Evolutionary conservation across 176 grass and related monocot species (phyloP).

Genomic region (Miscanthus lutarioriparius): DNA sequence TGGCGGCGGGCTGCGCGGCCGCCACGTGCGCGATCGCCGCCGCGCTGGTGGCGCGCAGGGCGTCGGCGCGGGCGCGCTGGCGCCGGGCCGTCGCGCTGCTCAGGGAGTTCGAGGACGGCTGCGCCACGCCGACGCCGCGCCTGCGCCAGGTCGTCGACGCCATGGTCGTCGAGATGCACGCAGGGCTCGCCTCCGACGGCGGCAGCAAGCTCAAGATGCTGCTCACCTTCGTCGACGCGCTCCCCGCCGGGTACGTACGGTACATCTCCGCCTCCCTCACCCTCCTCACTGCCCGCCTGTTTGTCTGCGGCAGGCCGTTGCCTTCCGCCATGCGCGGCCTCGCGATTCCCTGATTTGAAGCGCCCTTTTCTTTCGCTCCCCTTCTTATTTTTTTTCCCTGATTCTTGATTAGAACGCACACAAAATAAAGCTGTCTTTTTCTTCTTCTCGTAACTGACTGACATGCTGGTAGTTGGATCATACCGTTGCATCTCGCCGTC

Average conservation of each 20-base stretch:
- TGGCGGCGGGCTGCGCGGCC: conserved; percentile 64
- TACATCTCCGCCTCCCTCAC: background rate
- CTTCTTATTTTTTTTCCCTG: background rate
- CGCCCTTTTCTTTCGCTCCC: conserved; percentile 14
- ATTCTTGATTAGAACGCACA: background rate
- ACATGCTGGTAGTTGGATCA: conserved; percentile 47
- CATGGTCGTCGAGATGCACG: conserved; percentile 91
- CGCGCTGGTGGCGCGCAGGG: conserved; percentile 53
- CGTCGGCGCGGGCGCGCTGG: conserved; percentile 52
- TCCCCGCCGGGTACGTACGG: conserved; percentile 61
- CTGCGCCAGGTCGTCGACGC: conserved; percentile 74
- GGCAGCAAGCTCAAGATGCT: conserved; percentile 96
- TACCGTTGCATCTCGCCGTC: conserved; percentile 40
- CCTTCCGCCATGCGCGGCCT: background rate
- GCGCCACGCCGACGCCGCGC: conserved; percentile 56
- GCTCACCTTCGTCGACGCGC: conserved; percentile 66
- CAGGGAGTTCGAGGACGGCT: conserved; percentile 66
- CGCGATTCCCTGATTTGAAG: conserved; percentile 21
- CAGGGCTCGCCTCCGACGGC: conserved; percentile 67
- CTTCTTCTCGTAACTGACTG: background rate
- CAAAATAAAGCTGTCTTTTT: background rate
- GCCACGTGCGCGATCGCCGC: conserved; percentile 77
- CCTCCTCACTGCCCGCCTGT: background rate
- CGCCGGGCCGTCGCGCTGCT: conserved; percentile 54
- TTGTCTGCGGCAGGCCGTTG: background rate